Percentiles rank a stretch among this genome's conserved stretches.
phyloP scores from a whole-genome alignment of 2,329 filamentous ascomycete genomes.

The Trichoderma polysporum region DNA sequence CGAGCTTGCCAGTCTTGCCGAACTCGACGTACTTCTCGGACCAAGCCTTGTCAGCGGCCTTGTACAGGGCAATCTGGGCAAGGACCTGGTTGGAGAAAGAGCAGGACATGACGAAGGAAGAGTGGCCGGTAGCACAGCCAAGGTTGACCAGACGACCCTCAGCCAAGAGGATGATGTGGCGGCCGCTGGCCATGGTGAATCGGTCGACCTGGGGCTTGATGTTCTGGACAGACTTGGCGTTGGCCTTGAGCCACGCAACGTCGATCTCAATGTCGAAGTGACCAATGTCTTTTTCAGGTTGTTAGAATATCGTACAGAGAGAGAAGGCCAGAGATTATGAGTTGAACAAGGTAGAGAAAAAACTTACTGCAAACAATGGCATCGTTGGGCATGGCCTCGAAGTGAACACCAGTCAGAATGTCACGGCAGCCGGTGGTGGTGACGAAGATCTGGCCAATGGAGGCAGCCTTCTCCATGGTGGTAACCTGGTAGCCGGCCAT shows the following conservation, averaged over 20 bases:
- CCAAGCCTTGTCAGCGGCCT: constrained; percentile 83
- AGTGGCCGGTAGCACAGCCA: constrained; percentile 98
- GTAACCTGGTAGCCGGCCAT: constrained; percentile 96
- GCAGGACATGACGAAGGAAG: constrained; percentile 99
- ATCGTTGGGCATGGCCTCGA: constrained; percentile 94
- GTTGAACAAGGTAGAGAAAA: too few species aligned
- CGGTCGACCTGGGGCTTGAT: constrained; percentile 99
- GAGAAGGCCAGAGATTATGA: too few species aligned
- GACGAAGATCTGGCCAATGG: constrained; percentile 93
- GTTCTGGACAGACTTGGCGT: constrained; percentile 89
- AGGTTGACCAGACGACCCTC: constrained; percentile 99
- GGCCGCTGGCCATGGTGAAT: constrained; percentile 89
- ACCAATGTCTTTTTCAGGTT: constrained; percentile 68
- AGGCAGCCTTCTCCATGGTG: constrained; percentile 95
- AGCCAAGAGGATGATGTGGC: constrained; percentile 96
- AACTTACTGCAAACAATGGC: constrained; percentile 92
- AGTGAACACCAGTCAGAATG: constrained; percentile 89
- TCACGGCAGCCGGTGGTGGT: constrained; percentile 99
- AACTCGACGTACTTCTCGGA: constrained; percentile 96
- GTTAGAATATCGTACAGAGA: too few species aligned
- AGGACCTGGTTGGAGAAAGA: constrained; percentile 99
- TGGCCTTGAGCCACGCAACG: constrained; percentile 98
- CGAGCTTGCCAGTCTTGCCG: constrained; percentile 86
- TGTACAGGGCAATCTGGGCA: constrained; percentile 97
- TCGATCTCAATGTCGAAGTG: constrained; percentile 99